phyloP scores from a whole-genome alignment of 2,329 filamentous ascomycete genomes.

The Cladorrhinum sp. region DNA sequence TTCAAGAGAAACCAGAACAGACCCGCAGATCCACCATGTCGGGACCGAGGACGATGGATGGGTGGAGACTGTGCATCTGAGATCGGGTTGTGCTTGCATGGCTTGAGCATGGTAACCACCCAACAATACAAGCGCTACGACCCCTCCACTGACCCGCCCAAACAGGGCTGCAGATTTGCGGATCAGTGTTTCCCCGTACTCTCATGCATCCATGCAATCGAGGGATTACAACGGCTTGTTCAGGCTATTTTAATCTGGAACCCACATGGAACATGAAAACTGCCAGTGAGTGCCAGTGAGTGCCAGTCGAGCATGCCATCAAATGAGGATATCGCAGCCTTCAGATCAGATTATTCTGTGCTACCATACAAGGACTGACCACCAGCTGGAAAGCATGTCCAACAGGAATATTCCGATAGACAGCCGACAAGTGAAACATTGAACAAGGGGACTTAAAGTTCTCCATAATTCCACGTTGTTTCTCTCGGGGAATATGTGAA shows the following conservation, averaged over 20 bases:
- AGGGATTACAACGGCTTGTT: conserved; percentile 1
- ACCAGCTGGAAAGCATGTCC: not conserved
- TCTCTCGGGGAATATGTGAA: not conserved
- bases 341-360: not conserved
- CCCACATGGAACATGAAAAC: conserved; percentile 27
- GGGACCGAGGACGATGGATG: not conserved
- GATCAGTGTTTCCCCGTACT: not conserved
- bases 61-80: not conserved
- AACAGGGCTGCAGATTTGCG: not conserved
- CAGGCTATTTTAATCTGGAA: conserved; percentile 28
- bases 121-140: no score
- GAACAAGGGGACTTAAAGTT: conserved; percentile 14
- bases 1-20: not conserved
- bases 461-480: conserved; percentile 15
- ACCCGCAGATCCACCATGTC: not conserved
- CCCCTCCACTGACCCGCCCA: not conserved
- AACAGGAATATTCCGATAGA: conserved; percentile 7
- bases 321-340: not conserved
- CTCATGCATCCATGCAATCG: not conserved
- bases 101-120: no score
- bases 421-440: not conserved
- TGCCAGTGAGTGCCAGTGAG: not conserved
- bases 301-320: no score
- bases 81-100: not conserved
- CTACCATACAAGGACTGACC: no score